A percentile compares a stretch with the other conserved stretches of the same genome.
These are phyloP conservation scores for Fusarium pseudocircinatum DNA, from an alignment of 2,329 filamentous ascomycete genomes.

Conservation along the genomic window DNA sequence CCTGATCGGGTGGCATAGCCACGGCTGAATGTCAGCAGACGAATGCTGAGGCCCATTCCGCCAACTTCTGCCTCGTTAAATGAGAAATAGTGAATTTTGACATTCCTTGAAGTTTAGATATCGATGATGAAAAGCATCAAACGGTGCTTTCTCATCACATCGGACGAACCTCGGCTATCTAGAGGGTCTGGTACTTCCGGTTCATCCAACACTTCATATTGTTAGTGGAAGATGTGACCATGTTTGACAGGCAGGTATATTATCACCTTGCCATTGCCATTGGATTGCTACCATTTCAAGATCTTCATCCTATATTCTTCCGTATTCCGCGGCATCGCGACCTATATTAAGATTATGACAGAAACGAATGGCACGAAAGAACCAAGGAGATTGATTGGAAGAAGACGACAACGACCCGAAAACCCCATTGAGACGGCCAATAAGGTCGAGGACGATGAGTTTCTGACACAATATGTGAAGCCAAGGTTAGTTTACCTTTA, in stretches of 20 bases:
- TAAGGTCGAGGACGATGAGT: constrained; percentile 57
- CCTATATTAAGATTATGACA: constrained; percentile 12
- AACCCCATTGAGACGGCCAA: constrained; percentile 61
- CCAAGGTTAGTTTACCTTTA: constrained; percentile 52
- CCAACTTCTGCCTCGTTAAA: constrained; percentile 33
- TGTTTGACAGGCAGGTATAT: neutral
- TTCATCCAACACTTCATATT: neutral
- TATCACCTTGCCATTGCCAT: neutral
- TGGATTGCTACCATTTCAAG: neutral
- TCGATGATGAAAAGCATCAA: constrained; percentile 33
- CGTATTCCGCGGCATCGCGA: neutral
- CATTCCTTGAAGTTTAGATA: constrained; percentile 8
- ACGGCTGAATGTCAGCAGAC: constrained; percentile 44
- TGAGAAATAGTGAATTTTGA: neutral
- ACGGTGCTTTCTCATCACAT: constrained; percentile 9
- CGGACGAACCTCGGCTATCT: constrained; percentile 37
- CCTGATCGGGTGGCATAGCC: constrained; percentile 48
- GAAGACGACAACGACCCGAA: constrained; percentile 24
- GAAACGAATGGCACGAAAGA: constrained; percentile 4
- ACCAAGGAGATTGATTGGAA: constrained; percentile 13
- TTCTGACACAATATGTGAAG: constrained; percentile 59
- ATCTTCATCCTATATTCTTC: neutral
- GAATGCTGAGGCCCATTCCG: constrained; percentile 43
- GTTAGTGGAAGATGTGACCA: constrained; percentile 21
- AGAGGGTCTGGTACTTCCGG: neutral